Conservation (phyloP, 73 alveolate species). For the Tetrahymena borealis region DNA sequence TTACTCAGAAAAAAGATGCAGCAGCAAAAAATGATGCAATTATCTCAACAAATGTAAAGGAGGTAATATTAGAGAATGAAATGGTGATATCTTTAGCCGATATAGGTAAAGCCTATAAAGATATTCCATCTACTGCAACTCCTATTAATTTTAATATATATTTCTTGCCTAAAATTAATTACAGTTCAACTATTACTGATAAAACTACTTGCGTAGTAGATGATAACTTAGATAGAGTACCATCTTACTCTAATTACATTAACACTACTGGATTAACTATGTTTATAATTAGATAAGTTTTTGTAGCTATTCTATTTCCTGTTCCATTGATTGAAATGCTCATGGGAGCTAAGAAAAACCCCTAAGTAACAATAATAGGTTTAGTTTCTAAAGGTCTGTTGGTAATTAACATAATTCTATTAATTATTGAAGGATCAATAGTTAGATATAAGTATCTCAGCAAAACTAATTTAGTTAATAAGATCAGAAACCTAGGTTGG, state of each 20-base stretch:
- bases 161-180: neutral
- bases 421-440: neutral
- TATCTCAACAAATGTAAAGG: neutral
- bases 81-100: neutral
- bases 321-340: neutral
- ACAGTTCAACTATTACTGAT: neutral
- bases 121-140: neutral
- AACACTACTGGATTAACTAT: neutral
- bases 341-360: neutral
- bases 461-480: neutral
- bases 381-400: neutral
- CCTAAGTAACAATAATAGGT: neutral
- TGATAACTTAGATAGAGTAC: neutral
- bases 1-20: neutral
- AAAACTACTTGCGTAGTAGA: neutral
- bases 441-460: neutral
- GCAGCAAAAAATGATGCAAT: neutral
- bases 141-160: neutral
- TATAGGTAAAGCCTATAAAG: neutral
- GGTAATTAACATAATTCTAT: neutral
- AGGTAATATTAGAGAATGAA: neutral
- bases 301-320: neutral
- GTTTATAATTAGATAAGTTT: neutral
- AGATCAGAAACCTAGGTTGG: neutral
- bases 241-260: neutral